Evolutionary conservation across 345 rosid species (phyloP), one percentile per base, ranked within the genome.

Genomic region (Alliaria petiolata): DNA sequence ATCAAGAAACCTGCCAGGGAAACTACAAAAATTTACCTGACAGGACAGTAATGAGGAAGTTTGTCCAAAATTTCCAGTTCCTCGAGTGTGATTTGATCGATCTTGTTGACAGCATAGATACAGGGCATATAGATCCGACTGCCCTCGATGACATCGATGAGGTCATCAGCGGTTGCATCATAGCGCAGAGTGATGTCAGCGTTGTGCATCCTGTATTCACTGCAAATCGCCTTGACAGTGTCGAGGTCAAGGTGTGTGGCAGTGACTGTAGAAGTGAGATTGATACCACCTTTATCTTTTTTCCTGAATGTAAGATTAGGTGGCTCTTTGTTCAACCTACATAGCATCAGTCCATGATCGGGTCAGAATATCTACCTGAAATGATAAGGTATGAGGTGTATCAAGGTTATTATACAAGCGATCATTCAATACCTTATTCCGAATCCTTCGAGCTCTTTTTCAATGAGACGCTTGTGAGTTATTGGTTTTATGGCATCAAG

Each of bases 121-220:
- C 99, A 91, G n/a, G 99, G 98, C 87, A 79, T 95, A 75, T 91
- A 95, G 71, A 91, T 84, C 76, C 99, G 83, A 80, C 99, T 91
- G 22, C 99, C 99, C 67, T 95, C 99, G 25, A 95, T 95, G 67
- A 91, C 98, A 73, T 95, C 99, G 19, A 95, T 95, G 65, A 95
- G 98, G 81, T 95, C 99, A 85, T 95, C 99, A 52, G 96, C 99
- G 8, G 96, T 88, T 10, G 99, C 99, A 85, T 95, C 99, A 63
- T 64, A 91, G 28, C 93, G 87, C 70, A 91, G 82, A 62, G 99
- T 95, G 76, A 95, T 87, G 78, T 95, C 99, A 50, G 99, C 98
- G 67, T 95, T 95, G 69, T 95, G 99, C 6, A 87, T 89, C 80
- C 93, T 84, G 81, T 95, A 95, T 81, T 95, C 98, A 33, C 99